These are phyloP conservation scores for Macrolepiota albuminosa DNA, from an alignment of 768 basidiomycete genomes.

Conservation along the genomic window DNA sequence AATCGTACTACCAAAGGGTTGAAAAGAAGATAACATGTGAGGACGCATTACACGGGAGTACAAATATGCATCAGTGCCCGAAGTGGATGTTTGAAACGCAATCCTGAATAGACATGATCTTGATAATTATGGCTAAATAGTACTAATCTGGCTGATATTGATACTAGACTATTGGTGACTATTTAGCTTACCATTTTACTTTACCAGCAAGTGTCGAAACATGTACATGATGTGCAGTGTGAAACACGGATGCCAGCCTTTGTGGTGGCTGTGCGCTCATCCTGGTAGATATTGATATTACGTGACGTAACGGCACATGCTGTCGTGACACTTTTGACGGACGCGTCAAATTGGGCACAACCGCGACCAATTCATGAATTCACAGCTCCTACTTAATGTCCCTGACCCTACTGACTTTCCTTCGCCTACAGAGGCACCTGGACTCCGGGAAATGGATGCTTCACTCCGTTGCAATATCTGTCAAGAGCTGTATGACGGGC, in stretches of 20 bases:
- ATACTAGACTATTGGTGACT: too few relatives aligned
- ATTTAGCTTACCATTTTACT: too few relatives aligned
- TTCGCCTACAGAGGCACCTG: conserved; percentile 33
- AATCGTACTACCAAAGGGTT: neutral
- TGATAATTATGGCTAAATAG: too few relatives aligned
- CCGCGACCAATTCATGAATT: conserved; percentile 17
- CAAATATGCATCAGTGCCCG: too few relatives aligned
- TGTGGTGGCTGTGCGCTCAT: too few relatives aligned
- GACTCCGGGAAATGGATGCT: conserved; percentile 59
- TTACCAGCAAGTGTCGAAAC: too few relatives aligned
- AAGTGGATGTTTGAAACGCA: too few relatives aligned
- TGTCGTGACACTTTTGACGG: neutral
- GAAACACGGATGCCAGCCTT: too few relatives aligned
- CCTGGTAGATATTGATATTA: neutral
- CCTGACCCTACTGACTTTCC: conserved; percentile 73
- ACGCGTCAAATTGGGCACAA: neutral
- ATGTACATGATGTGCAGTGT: too few relatives aligned
- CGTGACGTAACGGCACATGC: conserved; percentile 15
- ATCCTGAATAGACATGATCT: too few relatives aligned
- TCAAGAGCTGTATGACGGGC: conserved; percentile 65
- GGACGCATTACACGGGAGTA: too few relatives aligned
- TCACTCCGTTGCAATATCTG: conserved; percentile 75
- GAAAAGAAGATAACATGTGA: neutral
- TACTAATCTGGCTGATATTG: too few relatives aligned
- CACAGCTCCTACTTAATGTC: conserved; percentile 29